Percentiles rank a stretch among this genome's conserved stretches.
phyloP scores from a whole-genome alignment of 306 rosid species.

The Malus fusca region DNA sequence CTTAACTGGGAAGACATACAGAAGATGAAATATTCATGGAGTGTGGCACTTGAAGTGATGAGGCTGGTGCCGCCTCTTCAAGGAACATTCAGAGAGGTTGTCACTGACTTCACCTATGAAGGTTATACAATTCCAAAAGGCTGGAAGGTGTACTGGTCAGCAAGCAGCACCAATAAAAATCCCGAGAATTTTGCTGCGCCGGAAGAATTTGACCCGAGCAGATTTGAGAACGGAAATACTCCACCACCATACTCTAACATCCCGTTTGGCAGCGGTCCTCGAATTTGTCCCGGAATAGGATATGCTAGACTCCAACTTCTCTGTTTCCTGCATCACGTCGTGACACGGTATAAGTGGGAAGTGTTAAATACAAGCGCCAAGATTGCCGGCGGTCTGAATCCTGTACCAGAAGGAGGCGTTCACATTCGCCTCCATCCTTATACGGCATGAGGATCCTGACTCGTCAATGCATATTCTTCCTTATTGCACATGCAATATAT shows the following conservation, averaged over 20 bases:
- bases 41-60: conserved; percentile 39
- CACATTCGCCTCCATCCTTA: conserved; percentile 8
- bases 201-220: conserved; percentile 34
- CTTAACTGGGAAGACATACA: conserved; percentile 49
- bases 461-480: too few relatives aligned
- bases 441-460: too few relatives aligned
- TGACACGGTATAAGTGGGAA: conserved; percentile 43
- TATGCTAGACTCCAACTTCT: conserved; percentile 43
- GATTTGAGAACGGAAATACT: conserved; percentile 36
- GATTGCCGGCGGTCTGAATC: conserved; percentile 32
- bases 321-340: conserved; percentile 38
- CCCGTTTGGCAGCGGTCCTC: conserved; percentile 56
- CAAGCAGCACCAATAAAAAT: conserved; percentile 30
- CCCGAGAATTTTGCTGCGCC: conserved; percentile 29
- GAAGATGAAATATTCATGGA: conserved; percentile 58
- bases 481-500: neutral
- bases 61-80: conserved; percentile 37
- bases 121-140: conserved; percentile 43
- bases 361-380: conserved; percentile 28
- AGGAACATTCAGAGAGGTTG: conserved; percentile 46
- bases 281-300: conserved; percentile 57
- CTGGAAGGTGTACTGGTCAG: conserved; percentile 50
- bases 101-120: conserved; percentile 37
- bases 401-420: conserved; percentile 36
- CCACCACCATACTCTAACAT: conserved; percentile 33